These are phyloP conservation scores for Geum urbanum DNA, from an alignment of 306 rosid genomes.

Conservation along the genomic window DNA sequence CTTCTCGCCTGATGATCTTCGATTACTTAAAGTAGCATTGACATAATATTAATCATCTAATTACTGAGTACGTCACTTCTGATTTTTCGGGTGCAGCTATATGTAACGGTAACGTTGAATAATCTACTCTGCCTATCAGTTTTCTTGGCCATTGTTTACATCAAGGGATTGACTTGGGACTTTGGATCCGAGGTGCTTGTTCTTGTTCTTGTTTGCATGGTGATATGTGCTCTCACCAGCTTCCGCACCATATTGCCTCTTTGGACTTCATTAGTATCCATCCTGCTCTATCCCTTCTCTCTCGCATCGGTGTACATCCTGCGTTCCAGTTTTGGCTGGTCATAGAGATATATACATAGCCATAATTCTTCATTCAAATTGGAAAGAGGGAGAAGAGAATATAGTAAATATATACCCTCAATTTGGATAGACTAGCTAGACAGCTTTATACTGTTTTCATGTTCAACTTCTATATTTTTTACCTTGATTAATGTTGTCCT, in stretches of 20 bases:
- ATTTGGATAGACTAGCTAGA: neutral
- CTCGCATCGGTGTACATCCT: constrained; percentile 72
- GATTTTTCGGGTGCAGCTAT: constrained; percentile 47
- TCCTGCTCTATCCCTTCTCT: constrained; percentile 81
- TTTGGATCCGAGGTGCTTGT: constrained; percentile 82
- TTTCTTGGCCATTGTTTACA: constrained; percentile 77
- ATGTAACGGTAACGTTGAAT: constrained; percentile 78
- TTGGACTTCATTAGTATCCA: constrained; percentile 68
- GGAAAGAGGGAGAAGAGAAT: neutral
- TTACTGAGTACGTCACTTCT: neutral
- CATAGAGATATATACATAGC: too few species aligned
- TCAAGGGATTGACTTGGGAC: constrained; percentile 76
- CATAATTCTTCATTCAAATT: neutral
- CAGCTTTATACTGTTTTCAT: neutral
- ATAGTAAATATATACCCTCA: too few species aligned
- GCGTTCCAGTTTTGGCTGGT: constrained; percentile 80
- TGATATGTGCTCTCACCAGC: constrained; percentile 63
- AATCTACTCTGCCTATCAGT: constrained; percentile 83
- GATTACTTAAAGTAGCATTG: neutral
- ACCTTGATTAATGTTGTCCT: neutral
- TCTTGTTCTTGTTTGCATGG: constrained; percentile 55
- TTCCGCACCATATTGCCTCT: constrained; percentile 78
- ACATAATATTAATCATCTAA: neutral
- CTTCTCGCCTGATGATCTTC: neutral
- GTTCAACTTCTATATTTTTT: neutral